Percentiles rank a stretch among this genome's conserved stretches.
Evolutionary conservation across 495 filamentous ascomycete species (phyloP).

Genomic region (Aspergillus olivimuriae): DNA sequence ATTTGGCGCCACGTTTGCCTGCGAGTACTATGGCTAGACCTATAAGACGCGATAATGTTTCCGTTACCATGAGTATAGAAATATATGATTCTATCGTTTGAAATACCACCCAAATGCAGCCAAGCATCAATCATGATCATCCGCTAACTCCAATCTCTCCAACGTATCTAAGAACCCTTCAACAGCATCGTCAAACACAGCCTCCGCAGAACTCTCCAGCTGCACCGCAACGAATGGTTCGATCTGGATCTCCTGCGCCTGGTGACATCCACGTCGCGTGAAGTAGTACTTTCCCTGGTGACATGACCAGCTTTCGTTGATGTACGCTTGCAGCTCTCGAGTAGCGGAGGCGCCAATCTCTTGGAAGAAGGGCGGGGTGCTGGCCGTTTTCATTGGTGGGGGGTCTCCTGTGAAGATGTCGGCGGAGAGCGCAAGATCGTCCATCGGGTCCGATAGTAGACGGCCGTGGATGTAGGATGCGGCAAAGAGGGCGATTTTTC

Average conservation of each 20-base stretch:
- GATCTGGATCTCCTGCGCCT: conserved; percentile 27
- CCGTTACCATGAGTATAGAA: no score
- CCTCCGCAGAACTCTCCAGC: conserved; percentile 16
- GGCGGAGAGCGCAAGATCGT: neutral
- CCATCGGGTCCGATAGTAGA: neutral
- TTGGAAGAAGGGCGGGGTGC: conserved; percentile 16
- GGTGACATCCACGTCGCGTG: conserved; percentile 28
- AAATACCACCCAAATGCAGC: neutral
- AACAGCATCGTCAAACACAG: conserved; percentile 17
- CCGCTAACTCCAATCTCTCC: conserved; percentile 17
- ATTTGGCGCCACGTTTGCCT: no score
- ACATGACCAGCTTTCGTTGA: conserved; percentile 31
- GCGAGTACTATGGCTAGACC: no score
- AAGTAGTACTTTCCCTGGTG: conserved; percentile 38
- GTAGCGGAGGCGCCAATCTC: conserved; percentile 22
- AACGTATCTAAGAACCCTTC: conserved; percentile 13
- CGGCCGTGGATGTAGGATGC: conserved; percentile 15
- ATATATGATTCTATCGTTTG: no score
- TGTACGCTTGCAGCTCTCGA: conserved; percentile 32
- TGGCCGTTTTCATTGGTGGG: neutral
- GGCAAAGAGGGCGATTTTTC: conserved; percentile 24
- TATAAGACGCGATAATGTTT: no score
- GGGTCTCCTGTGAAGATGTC: neutral
- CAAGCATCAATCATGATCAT: neutral
- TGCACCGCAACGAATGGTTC: conserved; percentile 16